A percentile compares a stretch with the other conserved stretches of the same genome.
These are phyloP conservation scores for Flueggea neowawraea DNA, from an alignment of 441 rosid species.

Conservation along the genomic window DNA sequence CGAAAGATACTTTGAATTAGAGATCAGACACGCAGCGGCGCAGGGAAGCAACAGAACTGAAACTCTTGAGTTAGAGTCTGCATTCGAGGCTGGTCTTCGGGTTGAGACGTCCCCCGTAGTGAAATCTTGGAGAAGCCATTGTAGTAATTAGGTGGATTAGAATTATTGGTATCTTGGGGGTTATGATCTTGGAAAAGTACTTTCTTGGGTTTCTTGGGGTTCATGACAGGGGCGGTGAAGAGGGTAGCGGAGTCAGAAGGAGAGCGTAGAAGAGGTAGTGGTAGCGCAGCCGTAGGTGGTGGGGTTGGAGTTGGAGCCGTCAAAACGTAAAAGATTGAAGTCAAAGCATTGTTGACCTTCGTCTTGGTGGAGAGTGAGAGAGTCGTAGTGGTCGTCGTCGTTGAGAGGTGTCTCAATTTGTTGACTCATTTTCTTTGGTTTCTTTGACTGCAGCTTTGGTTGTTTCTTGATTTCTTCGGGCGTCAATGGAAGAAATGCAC, in stretches of 20 bases:
- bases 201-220: neutral
- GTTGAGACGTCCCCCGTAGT: neutral
- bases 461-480: no score
- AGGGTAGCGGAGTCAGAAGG: neutral
- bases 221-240: neutral
- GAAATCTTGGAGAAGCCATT: neutral
- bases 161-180: neutral
- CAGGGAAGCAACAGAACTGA: neutral
- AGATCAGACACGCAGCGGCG: neutral
- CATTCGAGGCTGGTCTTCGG: neutral
- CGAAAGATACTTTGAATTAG: neutral
- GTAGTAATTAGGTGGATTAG: neutral
- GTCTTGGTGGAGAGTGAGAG: no score
- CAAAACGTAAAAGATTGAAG: neutral
- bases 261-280: neutral
- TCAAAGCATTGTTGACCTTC: neutral
- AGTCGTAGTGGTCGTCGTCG: no score
- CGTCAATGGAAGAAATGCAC: no score
- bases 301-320: neutral
- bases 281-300: no score
- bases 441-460: no score
- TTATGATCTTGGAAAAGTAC: neutral
- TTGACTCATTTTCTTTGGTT: no score
- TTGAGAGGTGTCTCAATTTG: no score
- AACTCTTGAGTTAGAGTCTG: neutral